Conservation (phyloP, 202 grass and related monocot genomes). For the Brachypodium distachyon region DNA sequence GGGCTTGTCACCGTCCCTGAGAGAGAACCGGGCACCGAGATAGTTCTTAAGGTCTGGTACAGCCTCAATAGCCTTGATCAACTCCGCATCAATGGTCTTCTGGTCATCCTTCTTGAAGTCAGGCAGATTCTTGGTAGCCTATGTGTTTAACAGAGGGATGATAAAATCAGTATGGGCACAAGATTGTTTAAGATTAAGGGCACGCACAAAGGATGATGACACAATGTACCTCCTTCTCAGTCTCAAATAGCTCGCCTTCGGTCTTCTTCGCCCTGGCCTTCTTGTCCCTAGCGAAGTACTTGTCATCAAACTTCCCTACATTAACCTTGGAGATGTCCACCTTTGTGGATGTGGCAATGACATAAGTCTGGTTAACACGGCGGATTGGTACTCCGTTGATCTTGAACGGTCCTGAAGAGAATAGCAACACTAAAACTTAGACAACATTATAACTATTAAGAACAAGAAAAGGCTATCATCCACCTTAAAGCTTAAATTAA, state of each 20-base stretch:
- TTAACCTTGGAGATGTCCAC: slow-evolving; percentile 62
- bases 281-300: slow-evolving; percentile 72
- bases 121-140: slow-evolving; percentile 52
- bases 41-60: slow-evolving; percentile 79
- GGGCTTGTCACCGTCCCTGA: slow-evolving; percentile 80
- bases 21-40: slow-evolving; percentile 62
- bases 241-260: slow-evolving; percentile 74
- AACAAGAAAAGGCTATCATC: too few relatives aligned
- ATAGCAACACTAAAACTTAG: not conserved
- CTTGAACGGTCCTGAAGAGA: slow-evolving; percentile 64
- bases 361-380: slow-evolving; percentile 56
- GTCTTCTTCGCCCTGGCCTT: slow-evolving; percentile 66
- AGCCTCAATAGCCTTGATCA: slow-evolving; percentile 63
- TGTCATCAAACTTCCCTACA: slow-evolving; percentile 61
- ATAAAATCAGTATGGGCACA: not conserved
- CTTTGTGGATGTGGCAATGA: slow-evolving; percentile 74
- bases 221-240: slow-evolving; percentile 43
- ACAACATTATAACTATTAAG: not conserved
- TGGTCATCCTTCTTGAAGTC: slow-evolving; percentile 87
- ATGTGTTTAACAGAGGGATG: not conserved
- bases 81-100: slow-evolving; percentile 50
- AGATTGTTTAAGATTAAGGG: not conserved
- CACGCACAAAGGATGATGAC: not conserved
- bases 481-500: not conserved
- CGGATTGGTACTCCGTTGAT: slow-evolving; percentile 71